Base-by-base conservation (phyloP, 768 basidiomycete genomes). In the Russula sp. region DNA sequence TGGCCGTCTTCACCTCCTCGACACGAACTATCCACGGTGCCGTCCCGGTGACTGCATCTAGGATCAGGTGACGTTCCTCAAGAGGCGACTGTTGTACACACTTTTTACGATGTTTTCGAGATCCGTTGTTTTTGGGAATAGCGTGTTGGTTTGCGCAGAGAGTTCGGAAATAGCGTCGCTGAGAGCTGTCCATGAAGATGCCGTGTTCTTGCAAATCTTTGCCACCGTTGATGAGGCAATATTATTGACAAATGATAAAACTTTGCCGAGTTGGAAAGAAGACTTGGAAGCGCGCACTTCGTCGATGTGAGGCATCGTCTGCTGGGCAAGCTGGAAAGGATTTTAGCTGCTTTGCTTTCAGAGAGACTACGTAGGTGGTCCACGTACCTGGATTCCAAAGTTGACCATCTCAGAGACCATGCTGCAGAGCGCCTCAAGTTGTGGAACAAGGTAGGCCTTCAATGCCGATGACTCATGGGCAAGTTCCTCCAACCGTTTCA, bases 1-100 rank as follows among this genome's bases (percentile, higher is more conserved):
- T 82, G 53, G 80, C 85, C 0, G 89, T 82, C 72, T 91, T 91
- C 75, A 99, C 85, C 69, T 93, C 86, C 13, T 84, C 82, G 9
- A 96, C 82, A 22, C 96, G 83, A 0, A 82, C 76, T 2, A 92
- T 77, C 96, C 96, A 98, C 2, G 97, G 96, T 2, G 91, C 79
- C 0, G 83, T 80, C 16, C 88, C 87, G 53, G 84, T 81, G 64
- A 89, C 89, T 92, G 66, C 4, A 53, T 45, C 39, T 37, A 48
- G 13, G 59, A 44, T 62, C n/a, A 57, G 63, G 8, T 5, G 39
- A 49, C 39, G 11, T 31, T 31, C 10, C n/a, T 42, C n/a, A 34
- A 61, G 50, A 45, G 39, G 49, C 49, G 62, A 18, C 55, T 51
- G 40, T 44, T n/a, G 32, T 2, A 71, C 87, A 68, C 68, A 95